Conservation (phyloP, 306 rosid genomes). For the Myrica gale region DNA sequence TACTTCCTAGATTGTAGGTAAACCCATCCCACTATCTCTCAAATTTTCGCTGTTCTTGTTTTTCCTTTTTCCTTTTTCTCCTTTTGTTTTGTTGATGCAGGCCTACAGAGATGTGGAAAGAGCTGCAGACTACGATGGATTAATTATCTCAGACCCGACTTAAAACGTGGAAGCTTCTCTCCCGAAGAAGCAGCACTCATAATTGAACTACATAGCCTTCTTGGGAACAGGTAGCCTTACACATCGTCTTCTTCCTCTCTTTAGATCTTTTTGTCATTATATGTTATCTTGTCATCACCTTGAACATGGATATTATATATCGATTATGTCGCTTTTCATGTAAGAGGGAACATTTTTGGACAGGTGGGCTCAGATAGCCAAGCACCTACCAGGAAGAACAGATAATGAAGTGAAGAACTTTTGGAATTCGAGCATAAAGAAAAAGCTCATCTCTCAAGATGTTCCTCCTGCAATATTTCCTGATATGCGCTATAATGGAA, state of each 20-base stretch:
- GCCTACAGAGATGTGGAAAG: slow-evolving; percentile 89
- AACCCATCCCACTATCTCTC: too few relatives aligned
- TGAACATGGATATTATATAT: slow-evolving; percentile 18
- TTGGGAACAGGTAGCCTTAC: slow-evolving; percentile 71
- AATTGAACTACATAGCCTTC: slow-evolving; percentile 82
- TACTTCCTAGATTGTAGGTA: background rate
- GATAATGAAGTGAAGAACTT: slow-evolving; percentile 98
- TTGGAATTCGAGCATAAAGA: slow-evolving; percentile 98
- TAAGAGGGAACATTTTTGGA: slow-evolving; percentile 4
- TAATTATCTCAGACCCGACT: slow-evolving; percentile 91
- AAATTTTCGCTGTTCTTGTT: background rate
- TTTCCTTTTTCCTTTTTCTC: background rate
- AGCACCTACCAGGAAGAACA: slow-evolving; percentile 97
- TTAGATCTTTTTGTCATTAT: background rate
- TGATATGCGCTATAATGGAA: slow-evolving; percentile 43
- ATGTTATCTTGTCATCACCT: background rate
- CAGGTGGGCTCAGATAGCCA: slow-evolving; percentile 99
- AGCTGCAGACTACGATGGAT: slow-evolving; percentile 97
- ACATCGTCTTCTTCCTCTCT: background rate
- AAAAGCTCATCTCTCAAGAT: slow-evolving; percentile 74
- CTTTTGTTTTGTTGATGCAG: slow-evolving; percentile 30
- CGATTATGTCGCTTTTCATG: slow-evolving; percentile 23
- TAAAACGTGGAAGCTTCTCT: slow-evolving; percentile 94
- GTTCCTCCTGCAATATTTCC: slow-evolving; percentile 50
- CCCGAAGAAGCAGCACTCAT: slow-evolving; percentile 90